Base-by-base conservation (phyloP, 2,329 filamentous ascomycete species). In the Phyllosticta citrichinensis region DNA sequence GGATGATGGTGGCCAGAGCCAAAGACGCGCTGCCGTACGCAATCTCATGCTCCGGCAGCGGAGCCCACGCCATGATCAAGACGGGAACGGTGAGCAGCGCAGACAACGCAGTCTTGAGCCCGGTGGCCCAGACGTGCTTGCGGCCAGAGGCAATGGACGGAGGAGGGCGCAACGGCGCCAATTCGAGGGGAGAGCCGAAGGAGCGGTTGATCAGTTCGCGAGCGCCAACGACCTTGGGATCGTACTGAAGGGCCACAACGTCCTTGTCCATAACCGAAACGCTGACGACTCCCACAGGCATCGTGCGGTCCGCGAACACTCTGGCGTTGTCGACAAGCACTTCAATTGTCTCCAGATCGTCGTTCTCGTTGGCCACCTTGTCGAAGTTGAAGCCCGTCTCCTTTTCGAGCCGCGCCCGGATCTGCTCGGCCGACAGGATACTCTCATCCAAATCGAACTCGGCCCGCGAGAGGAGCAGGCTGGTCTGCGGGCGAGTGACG, bases 61-160 rank as follows among this genome's bases (percentile, higher is more conserved):
- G 80, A 3, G 84, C 83, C 86, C 87, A 92, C 3, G 86, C 81
- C 65, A 92, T 69, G 2, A 91, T 79, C 1, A 91, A 72, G 1
- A 78, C 74, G 0, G 76, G 75, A 8, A 77, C 68, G 0, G 76
- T 78, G 10, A 77, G 63, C 24, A 66, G 22, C 3, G 70, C 66
- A 4, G 74, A 67, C 20, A 66, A 76, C 0, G 77, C 77, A 10
- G 81, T 73, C 55, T 79, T 70, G n/a, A 52, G 24, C 0, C 58
- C 58, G 3, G 56, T 54, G n/a, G 51, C 27, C 58, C 58, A 61
- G 2, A 61, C 58, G 11, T 61, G 58, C 17, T 81, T 1, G 79
- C 77, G 12, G 74, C 73, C 3, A 5, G 58, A 61, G n/a, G 58
- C 20, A 12, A 61, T 61, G 1, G 58, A 52, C 4, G 58, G 58